Evolutionary conservation across 768 basidiomycete genomes (phyloP), one percentile per base, ranked within the genome.

Genomic region (Termitomyces sp.): DNA sequence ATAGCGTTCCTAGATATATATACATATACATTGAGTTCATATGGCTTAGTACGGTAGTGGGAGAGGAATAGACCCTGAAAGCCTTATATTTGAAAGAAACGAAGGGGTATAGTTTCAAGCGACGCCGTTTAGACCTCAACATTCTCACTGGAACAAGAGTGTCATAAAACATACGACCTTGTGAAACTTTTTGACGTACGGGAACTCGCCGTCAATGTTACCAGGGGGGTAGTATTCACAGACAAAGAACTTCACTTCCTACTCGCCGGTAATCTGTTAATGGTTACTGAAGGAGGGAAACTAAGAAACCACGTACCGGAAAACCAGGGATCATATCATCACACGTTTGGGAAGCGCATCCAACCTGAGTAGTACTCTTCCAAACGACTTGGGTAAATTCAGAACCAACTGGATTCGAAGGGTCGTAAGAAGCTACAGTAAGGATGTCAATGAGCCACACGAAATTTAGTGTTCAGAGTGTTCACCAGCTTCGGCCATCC

Each of bases 331-430:
- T 66, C 72, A 88, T 85, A 24, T 80, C 81, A 63, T 70, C 72
- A 68, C 87, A 88, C 7, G 67, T 65, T 57, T 78, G 70, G 26
- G 79, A 71, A 38, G 84, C 87, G 64, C 86, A 90, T 26, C 86
- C 87, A 22, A 89, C 74, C 57, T 86, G 71, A 1, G 76, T 80
- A 20, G 82, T 79, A 6, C 68, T 74, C 68, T 90, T 89, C 88
- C 88, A 90, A 7, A 90, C 86, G 5, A 88, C 79, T 67, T 89
- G 87, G 11, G 88, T 90, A 64, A 85, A 90, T 66, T 89, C 87
- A 49, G 85, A 87, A 18, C 79, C 63, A 41, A 70, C 62, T 0
- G 87, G 88, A 68, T 81, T 82, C 63, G 64, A 76, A 32, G 85
- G 71, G 62, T 84, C 63, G 66, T 87, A 88, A 36, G 79, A 59